A percentile compares a stretch with the other conserved stretches of the same genome.
These are phyloP conservation scores for Anethum foeniculum DNA, from an alignment of 140 eudicot genomes.

Conservation along the genomic window DNA sequence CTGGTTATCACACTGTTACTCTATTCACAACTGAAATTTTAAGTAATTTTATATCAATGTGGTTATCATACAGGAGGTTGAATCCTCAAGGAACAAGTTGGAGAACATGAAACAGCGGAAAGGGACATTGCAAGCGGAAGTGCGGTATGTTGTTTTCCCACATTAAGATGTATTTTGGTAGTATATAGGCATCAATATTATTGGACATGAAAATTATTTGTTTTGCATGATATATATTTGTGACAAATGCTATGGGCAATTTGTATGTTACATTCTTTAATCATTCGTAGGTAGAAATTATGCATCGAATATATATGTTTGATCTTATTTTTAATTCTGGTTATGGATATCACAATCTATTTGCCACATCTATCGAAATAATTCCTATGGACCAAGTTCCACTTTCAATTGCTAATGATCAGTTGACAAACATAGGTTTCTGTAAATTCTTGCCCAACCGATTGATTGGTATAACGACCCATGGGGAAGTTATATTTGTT, in stretches of 20 bases:
- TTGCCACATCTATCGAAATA: not conserved
- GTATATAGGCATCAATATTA: not conserved
- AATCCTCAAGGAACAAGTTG: conserved; percentile 44
- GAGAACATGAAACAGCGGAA: conserved; percentile 48
- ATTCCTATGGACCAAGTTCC: not conserved
- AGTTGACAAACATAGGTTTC: no score
- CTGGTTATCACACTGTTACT: not conserved
- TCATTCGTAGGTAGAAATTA: not conserved
- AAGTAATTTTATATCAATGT: not conserved
- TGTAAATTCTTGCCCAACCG: no score
- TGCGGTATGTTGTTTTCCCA: conserved; percentile 39
- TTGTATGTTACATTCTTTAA: not conserved
- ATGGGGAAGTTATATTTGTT: no score
- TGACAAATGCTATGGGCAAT: not conserved
- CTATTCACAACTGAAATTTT: not conserved
- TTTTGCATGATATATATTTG: not conserved
- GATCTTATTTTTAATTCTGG: not conserved
- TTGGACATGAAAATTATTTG: not conserved
- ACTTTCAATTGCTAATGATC: no score
- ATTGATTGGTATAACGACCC: not conserved
- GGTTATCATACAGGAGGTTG: conserved; percentile 46
- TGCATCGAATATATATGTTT: not conserved
- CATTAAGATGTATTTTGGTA: not conserved
- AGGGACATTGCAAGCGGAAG: conserved; percentile 60
- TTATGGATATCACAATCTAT: not conserved